Evolutionary conservation across 352 stramenopile species (phyloP), one percentile per base, ranked within the genome.

Genomic region (Globisporangium okanoganense): DNA sequence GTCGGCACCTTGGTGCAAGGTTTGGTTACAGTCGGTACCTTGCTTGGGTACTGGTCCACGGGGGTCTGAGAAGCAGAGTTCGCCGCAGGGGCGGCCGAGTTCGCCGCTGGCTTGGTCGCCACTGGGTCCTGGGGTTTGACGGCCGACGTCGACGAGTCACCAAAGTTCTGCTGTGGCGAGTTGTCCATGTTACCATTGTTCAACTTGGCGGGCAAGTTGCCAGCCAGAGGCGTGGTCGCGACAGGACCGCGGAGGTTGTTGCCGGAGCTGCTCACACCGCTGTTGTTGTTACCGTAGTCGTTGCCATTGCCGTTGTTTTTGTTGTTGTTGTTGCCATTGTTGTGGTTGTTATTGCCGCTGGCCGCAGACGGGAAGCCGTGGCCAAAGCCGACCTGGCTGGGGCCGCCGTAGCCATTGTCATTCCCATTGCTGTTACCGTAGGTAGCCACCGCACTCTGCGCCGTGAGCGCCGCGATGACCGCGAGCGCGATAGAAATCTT

Each of bases 401-500:
- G 29, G 20, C 36, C 36, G 3, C 35, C 35, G 14, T 43, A 43
- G 14, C 36, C 36, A n/a, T 44, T 41, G 36, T n/a, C n/a, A n/a
- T 41, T 41, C 12, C 3, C 14, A 18, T 43, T 45, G 40, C 40
- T 16, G 22, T 25, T 25, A 6, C 53, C 55, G 22, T 58, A 67
- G 14, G 61, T 67, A 5, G 61, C 61, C 2, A 45, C 61, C 4
- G 61, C 38, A 2, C 5, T 36, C 29, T 57, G 61, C 7, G 61
- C 38, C n/a, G 61, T 58, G 35, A 67, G 44, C 35, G 45, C 61
- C 18, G 61, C 61, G 25, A 58, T 33, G 27, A 67, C 55, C n/a
- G 61, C 61, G 38, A 67, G 33, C 22, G 61, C 61, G 43, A 67
- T 27, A 6, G 61, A 25, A 43, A 62, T 56, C 45, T 67, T 67